These are phyloP conservation scores for Acanthochlamys bracteata DNA, from an alignment of 106 monocot genomes.

Conservation along the genomic window DNA sequence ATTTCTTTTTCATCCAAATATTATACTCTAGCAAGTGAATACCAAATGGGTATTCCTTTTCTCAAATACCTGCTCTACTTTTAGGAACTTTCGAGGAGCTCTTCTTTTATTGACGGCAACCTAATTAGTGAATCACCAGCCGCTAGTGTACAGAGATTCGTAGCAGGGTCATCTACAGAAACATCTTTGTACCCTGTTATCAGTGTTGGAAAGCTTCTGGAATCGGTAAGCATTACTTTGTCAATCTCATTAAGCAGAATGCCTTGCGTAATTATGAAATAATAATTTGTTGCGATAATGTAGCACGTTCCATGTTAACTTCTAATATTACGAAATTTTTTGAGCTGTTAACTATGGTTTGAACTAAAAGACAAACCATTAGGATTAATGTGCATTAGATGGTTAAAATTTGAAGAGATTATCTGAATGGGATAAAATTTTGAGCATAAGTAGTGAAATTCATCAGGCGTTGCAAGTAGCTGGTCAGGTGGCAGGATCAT, in stretches of 20 bases:
- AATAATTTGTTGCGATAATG: too few species aligned
- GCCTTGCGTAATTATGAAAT: too few species aligned
- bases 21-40: too few species aligned
- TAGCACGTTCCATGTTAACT: too few species aligned
- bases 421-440: background rate
- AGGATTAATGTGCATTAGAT: too few species aligned
- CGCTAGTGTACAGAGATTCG: slow-evolving; percentile 29
- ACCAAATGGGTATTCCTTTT: background rate
- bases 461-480: slow-evolving; percentile 83
- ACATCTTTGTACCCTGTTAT: slow-evolving; percentile 46
- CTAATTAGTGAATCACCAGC: slow-evolving; percentile 28
- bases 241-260: background rate
- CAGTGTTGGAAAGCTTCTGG: slow-evolving; percentile 81
- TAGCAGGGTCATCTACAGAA: slow-evolving; percentile 21
- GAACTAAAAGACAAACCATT: too few species aligned
- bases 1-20: background rate
- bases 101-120: slow-evolving; percentile 55
- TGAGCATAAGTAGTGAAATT: background rate
- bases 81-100: slow-evolving; percentile 57
- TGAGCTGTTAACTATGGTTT: too few species aligned
- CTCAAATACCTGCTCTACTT: background rate
- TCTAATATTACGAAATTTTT: too few species aligned
- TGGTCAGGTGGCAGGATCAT: slow-evolving; percentile 79
- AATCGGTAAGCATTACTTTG: slow-evolving; percentile 51
- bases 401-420: too few species aligned